Base-by-base conservation (phyloP, 441 rosid species). In the Lepidium campestre region DNA sequence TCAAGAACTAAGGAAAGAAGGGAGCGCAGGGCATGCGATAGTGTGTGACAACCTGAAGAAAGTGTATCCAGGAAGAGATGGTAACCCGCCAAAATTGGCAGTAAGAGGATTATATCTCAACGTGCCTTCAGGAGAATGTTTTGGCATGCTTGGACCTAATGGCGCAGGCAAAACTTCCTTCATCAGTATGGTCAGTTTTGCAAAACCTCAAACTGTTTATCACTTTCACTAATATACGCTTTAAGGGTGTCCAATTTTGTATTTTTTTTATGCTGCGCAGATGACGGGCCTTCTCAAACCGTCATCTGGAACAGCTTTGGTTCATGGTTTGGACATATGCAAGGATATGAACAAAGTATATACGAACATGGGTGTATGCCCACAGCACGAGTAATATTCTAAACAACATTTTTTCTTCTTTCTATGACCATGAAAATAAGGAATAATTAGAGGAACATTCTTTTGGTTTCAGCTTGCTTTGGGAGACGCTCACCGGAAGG, bases 111-210 rank as follows among this genome's bases (percentile, higher is more conserved):
- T 93, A 53, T 85, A 93, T 71, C 93, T 93, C 67, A 87, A 82
- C 62, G 73, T 90, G 75, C 88, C 90, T 71, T 79, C 78, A 45
- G 97, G 95, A 53, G 97, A 93, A 76, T 93, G 99, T 77, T 90
- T 93, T 25, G 99, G 99, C 41, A 81, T 91, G 92, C 93, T 93
- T 57, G 96, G 97, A 72, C 99, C 99, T 3, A 93, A 93, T 75
- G 98, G 97, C 47, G 98, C 98, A 10, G 95, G 98, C 42, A 93
- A 93, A 76, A 93, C 98, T 35, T 90, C 97, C 46, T 90, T 93
- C 75, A 93, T 93, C 55, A 88, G 75, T 59, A 93, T 93, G 98
- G 98, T 87, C 31, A 79, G 82, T 80, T 27, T 8, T 23, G 0
- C 9, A 10, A 4, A 49, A 40, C 54, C 15, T n/a, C 15, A n/a